These are phyloP conservation scores for Fusarium equiseti DNA, from an alignment of 2,329 filamentous ascomycete species.

Conservation along the genomic window DNA sequence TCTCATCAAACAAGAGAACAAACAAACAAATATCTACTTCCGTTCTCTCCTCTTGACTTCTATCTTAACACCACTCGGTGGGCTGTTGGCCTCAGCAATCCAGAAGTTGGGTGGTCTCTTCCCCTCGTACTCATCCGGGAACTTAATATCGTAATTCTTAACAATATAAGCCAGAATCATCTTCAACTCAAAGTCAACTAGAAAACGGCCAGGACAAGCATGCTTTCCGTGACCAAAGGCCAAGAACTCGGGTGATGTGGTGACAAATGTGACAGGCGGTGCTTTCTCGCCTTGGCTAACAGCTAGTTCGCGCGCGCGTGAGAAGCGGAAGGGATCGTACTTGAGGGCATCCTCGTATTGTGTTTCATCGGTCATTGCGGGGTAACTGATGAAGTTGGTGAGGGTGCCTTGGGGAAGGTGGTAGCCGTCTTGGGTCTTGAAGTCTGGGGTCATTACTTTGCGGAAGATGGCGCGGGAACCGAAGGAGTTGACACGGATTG, in stretches of 20 bases:
- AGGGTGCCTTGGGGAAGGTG: constrained; percentile 50
- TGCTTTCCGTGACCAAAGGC: constrained; percentile 54
- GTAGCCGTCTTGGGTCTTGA: constrained; percentile 51
- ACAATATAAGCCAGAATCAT: constrained; percentile 47
- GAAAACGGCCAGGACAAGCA: constrained; percentile 50
- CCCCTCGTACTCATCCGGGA: constrained; percentile 38
- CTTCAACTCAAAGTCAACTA: constrained; percentile 51
- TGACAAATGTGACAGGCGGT: constrained; percentile 29
- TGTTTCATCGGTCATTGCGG: constrained; percentile 49
- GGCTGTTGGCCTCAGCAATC: constrained; percentile 38
- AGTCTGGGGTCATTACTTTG: constrained; percentile 45
- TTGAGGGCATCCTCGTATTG: constrained; percentile 51
- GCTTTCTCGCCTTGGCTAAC: constrained; percentile 21
- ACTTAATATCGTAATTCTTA: constrained; percentile 38
- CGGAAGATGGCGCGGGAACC: constrained; percentile 48
- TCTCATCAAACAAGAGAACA: not conserved
- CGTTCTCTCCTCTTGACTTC: constrained; percentile 32
- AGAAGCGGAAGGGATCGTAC: constrained; percentile 59
- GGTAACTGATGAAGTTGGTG: constrained; percentile 51
- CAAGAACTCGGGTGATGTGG: constrained; percentile 45
- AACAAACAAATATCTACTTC: not conserved
- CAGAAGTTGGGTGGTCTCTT: constrained; percentile 38
- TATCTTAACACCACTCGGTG: constrained; percentile 35
- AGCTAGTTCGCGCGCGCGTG: constrained; percentile 50
- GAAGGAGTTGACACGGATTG: constrained; percentile 54